Percentiles rank a stretch among this genome's conserved stretches.
These are phyloP conservation scores for Linum trigynum DNA, from an alignment of 345 rosid genomes.

Conservation along the genomic window DNA sequence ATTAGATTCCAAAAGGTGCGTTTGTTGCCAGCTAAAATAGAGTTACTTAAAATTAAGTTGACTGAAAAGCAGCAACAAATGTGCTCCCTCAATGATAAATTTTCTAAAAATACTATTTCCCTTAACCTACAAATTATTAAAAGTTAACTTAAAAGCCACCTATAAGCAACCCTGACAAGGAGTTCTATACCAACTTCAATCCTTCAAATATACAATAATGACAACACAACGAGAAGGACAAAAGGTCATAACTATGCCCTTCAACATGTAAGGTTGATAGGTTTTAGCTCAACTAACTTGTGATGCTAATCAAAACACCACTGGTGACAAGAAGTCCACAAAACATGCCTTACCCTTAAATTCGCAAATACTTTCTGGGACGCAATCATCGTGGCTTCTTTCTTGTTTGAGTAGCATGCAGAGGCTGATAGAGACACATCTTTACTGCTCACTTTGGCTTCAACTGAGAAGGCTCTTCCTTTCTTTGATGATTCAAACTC, in stretches of 20 bases:
- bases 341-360: slow-evolving; percentile 49
- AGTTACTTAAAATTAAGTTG: slow-evolving; percentile 1
- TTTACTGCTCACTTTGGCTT: slow-evolving; percentile 35
- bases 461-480: slow-evolving; percentile 35
- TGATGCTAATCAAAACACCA: slow-evolving; percentile 8
- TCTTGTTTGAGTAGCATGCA: slow-evolving; percentile 44
- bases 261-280: too few relatives aligned
- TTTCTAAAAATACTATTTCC: too few relatives aligned
- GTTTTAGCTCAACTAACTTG: too few relatives aligned
- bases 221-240: too few relatives aligned
- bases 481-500: slow-evolving; percentile 24
- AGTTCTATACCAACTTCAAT: too few relatives aligned
- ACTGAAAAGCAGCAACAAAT: not conserved
- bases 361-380: slow-evolving; percentile 32
- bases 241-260: too few relatives aligned
- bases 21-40: slow-evolving; percentile 3
- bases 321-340: not conserved
- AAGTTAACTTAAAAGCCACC: too few relatives aligned
- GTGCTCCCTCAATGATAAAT: too few relatives aligned
- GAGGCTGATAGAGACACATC: slow-evolving; percentile 31
- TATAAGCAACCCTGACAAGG: too few relatives aligned
- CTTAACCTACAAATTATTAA: too few relatives aligned
- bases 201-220: too few relatives aligned
- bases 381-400: slow-evolving; percentile 48
- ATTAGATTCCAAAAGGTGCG: too few relatives aligned